These are phyloP conservation scores for Hyphopichia khmerensis DNA, from an alignment of 1,139 yeast species.

Conservation along the genomic window DNA sequence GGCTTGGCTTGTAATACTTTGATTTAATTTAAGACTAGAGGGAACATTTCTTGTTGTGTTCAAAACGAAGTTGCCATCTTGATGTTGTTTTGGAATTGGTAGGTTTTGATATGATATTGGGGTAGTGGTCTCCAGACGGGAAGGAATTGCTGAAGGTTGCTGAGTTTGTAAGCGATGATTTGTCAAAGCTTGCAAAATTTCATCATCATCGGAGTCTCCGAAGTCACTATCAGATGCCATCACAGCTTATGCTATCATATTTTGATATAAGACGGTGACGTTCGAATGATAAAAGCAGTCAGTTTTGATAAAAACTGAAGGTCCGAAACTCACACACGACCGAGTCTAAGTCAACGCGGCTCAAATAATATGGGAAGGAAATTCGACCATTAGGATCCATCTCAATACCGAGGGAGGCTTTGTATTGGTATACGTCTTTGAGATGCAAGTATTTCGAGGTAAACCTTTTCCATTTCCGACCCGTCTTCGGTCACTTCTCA, in stretches of 20 bases:
- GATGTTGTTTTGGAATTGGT: not conserved
- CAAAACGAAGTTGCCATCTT: not conserved
- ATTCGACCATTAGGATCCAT: too few relatives aligned
- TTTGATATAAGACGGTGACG: too few relatives aligned
- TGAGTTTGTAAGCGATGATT: not conserved
- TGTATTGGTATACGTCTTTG: not conserved
- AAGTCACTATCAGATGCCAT: constrained; percentile 28
- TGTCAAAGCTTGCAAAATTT: constrained; percentile 1
- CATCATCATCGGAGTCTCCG: constrained; percentile 43
- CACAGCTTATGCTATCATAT: constrained; percentile 7
- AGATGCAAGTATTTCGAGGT: too few relatives aligned
- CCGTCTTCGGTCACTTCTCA: not conserved
- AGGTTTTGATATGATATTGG: constrained; percentile 1
- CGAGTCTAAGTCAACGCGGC: not conserved
- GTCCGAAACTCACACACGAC: not conserved
- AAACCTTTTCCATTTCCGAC: not conserved
- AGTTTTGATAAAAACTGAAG: not conserved
- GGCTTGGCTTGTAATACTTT: not conserved
- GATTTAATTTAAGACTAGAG: too few relatives aligned
- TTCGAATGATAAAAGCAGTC: too few relatives aligned
- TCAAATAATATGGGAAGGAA: too few relatives aligned
- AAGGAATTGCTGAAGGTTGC: not conserved
- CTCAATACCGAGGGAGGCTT: not conserved
- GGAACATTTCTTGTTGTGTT: too few relatives aligned
- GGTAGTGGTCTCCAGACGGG: not conserved